Evolutionary conservation across 345 rosid genomes (phyloP).

Genomic region (Erodium maritimum): DNA sequence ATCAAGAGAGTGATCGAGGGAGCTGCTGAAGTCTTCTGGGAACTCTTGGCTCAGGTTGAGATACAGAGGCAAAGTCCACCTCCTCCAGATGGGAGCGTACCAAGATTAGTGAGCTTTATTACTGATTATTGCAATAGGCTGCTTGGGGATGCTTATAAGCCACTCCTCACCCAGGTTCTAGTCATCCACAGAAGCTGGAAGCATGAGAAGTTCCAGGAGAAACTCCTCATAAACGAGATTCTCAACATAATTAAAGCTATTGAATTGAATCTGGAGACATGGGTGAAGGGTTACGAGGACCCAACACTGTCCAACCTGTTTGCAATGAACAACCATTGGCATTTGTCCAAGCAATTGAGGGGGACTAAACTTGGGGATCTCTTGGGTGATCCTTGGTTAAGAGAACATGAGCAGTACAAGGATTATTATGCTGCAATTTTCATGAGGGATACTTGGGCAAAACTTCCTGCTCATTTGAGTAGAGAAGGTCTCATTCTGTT

Average conservation of each 20-base stretch:
- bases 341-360: constrained; percentile 70
- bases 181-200: constrained; percentile 92
- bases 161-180: constrained; percentile 65
- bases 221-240: constrained; percentile 56
- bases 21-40: constrained; percentile 92
- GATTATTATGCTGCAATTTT: constrained; percentile 52
- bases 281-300: constrained; percentile 74
- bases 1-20: constrained; percentile 81
- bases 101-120: constrained; percentile 65
- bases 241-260: constrained; percentile 56
- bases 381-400: constrained; percentile 71
- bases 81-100: constrained; percentile 73
- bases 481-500: constrained; percentile 88
- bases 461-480: constrained; percentile 81
- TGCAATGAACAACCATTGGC: constrained; percentile 88
- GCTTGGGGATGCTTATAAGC: constrained; percentile 72
- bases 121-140: constrained; percentile 84
- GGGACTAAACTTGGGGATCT: constrained; percentile 79
- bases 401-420: constrained; percentile 75
- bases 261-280: constrained; percentile 61
- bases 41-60: constrained; percentile 80
- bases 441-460: constrained; percentile 84
- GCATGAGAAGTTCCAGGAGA: constrained; percentile 82
- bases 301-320: constrained; percentile 46
- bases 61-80: constrained; percentile 74